Evolutionary conservation across 371 early-diverging fungal species (phyloP), one percentile per base, ranked within the genome.

Genomic region (Mortierella sp.): DNA sequence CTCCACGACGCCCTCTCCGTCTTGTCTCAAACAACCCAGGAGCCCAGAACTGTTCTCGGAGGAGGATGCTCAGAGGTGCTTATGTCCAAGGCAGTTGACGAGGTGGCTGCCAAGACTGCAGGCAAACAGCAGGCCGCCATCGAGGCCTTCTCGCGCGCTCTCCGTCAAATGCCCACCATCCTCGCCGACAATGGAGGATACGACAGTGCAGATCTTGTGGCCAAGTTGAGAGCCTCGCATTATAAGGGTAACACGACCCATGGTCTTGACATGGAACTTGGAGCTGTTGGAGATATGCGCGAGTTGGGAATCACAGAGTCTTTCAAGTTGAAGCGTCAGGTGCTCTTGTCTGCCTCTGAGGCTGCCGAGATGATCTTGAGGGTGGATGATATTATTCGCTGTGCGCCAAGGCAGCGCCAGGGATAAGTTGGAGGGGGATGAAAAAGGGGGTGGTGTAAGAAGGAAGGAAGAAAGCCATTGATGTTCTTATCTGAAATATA

Each of bases 1-100:
- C 93, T 99, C 71, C 99, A 99, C 88, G 99, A 99, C 88, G 99
- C 99, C 44, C 94, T 99, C 71, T 97, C 98, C 88, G 99, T 99
- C 13, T 91, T 99, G 58, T 97, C 98, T 72, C 99, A 98, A 91
- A 98, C 98, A 52, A 97, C 98, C 34, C 93, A 93, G 80, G 98
- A 99, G 88, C 97, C 98, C n/a, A 94, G 96, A 74, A 98, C 98
- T 70, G 97, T 99, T 6, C 92, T 97, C 48, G 99, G 99, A 60
- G 99, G 99, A 75, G 99, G 97, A 11, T 98, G 98, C 90, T 92
- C 98, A 11, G 99, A 99, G 92, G 97, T 98, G 93, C 90, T 97
- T 80, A 98, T 99, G 98, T 96, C 99, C 74, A 95, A 96, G 90
- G 98, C 97, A 55, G 97, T 99, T 72, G 97, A 98, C 77, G 97